These are phyloP conservation scores for Cadophora luteo-olivacea DNA, from an alignment of 2,329 filamentous ascomycete species.

Conservation along the genomic window DNA sequence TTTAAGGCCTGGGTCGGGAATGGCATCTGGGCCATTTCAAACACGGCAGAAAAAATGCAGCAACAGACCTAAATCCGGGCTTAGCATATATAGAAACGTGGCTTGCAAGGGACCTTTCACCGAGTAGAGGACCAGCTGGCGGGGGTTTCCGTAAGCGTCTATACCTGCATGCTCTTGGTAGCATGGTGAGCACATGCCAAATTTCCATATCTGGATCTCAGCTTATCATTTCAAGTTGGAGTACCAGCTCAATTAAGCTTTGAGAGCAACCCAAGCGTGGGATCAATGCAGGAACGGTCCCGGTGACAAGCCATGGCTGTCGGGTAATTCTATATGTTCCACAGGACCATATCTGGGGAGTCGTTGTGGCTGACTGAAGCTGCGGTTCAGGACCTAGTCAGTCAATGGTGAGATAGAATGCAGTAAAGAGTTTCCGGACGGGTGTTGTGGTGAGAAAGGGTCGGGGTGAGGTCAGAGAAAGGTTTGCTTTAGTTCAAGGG, in stretches of 20 bases:
- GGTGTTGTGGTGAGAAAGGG: background rate
- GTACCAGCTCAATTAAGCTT: background rate
- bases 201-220: background rate
- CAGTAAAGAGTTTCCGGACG: background rate
- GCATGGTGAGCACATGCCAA: background rate
- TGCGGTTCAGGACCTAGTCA: background rate
- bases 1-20: background rate
- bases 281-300: constrained; percentile 9
- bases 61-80: background rate
- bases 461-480: constrained; percentile 2
- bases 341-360: background rate
- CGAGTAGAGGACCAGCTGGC: background rate
- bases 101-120: background rate
- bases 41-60: background rate
- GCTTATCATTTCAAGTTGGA: background rate
- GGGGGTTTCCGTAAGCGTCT: too few species aligned
- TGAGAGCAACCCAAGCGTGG: background rate
- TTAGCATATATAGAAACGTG: background rate
- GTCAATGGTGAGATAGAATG: background rate
- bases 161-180: too few species aligned
- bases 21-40: background rate
- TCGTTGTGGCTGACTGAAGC: constrained; percentile 15
- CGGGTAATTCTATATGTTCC: background rate
- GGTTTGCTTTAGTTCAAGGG: background rate
- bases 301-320: background rate